Base-by-base conservation (phyloP, 192 early-diverging fungal genomes). In the Obelidium mucronatum region DNA sequence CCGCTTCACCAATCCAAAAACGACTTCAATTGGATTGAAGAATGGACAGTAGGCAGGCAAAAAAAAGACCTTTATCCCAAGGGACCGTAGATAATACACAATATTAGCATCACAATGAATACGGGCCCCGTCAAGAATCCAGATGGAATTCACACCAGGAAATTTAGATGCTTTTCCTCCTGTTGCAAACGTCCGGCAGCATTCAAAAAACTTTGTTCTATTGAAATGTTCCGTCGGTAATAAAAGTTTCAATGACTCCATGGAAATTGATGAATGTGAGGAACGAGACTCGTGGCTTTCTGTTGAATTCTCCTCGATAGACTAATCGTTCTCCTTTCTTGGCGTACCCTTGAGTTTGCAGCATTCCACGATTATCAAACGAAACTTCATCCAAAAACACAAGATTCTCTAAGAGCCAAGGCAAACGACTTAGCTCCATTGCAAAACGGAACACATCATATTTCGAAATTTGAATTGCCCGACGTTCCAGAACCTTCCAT, bases 351-450 rank as follows among this genome's bases (percentile, higher is more conserved):
- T 40, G 3, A 11, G 52, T 34, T 8, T 34, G 0, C 15, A 74
- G 22, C 71, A 79, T 75, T 8, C 60, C 78, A 39, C 78, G 3
- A 24, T 67, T 79, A 39, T 79, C 73, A 40, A 79, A 79, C 2
- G 44, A 67, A 4, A 75, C 73, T 76, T 79, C 73, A 34, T 79
- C 78, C 26, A 79, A 40, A 40, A 79, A 79, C 34, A 79, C 36
- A 15, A 79, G 35, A 56, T 68, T 65, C n/a, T 35, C 22, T 19
- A 68, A 54, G 30, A 58, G 40, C 72, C 78, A 79, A 17, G 60
- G 71, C 34, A 79, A 24, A 13, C 0, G 6, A 22, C 30, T 35
- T 1, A 80, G 39, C 51, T 80, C 67, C 17, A 31, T 24, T 3
- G 73, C 34, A 52, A 71, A 80, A 28, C 67, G 56, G n/a, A 22